Conservation (phyloP, 2,329 filamentous ascomycete genomes). For the Neofusicoccum ribis region DNA sequence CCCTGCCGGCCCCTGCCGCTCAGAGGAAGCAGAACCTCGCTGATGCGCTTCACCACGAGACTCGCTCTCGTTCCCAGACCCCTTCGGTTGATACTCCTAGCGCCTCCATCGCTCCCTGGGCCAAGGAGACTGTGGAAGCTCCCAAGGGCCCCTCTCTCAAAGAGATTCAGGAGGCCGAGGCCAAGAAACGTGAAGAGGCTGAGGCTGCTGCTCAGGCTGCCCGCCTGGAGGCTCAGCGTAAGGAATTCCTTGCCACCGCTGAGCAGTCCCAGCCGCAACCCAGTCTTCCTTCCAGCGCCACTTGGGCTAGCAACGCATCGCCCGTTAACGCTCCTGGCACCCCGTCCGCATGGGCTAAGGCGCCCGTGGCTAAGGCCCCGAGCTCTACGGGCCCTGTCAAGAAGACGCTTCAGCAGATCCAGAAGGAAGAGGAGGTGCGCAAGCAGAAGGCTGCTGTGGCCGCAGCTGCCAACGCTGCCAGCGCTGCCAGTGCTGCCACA, state of each 20-base stretch:
- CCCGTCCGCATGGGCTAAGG: conserved; percentile 64
- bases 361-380: conserved; percentile 48
- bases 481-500: conserved; percentile 45
- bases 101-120: conserved; percentile 89
- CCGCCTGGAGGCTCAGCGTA: conserved; percentile 76
- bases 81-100: conserved; percentile 65
- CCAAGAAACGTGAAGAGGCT: conserved; percentile 84
- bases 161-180: conserved; percentile 95
- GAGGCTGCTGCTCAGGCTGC: conserved; percentile 78
- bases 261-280: conserved; percentile 62
- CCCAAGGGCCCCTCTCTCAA: conserved; percentile 88
- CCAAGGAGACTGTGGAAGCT: conserved; percentile 72
- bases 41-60: conserved; percentile 65
- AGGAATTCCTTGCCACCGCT: conserved; percentile 69
- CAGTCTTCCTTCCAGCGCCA: conserved; percentile 83
- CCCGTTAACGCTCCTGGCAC: conserved; percentile 61
- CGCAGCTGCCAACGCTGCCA: conserved; percentile 45
- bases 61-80: conserved; percentile 75
- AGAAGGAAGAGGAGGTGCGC: conserved; percentile 88
- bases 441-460: conserved; percentile 71
- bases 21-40: conserved; percentile 85
- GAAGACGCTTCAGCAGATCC: conserved; percentile 94
- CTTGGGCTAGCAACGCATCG: conserved; percentile 77
- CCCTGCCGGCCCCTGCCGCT: conserved; percentile 83
- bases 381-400: conserved; percentile 54